Base-by-base conservation (phyloP, 225 moss, liverwort and hornwort genomes). In the Marchantia polymorpha region DNA sequence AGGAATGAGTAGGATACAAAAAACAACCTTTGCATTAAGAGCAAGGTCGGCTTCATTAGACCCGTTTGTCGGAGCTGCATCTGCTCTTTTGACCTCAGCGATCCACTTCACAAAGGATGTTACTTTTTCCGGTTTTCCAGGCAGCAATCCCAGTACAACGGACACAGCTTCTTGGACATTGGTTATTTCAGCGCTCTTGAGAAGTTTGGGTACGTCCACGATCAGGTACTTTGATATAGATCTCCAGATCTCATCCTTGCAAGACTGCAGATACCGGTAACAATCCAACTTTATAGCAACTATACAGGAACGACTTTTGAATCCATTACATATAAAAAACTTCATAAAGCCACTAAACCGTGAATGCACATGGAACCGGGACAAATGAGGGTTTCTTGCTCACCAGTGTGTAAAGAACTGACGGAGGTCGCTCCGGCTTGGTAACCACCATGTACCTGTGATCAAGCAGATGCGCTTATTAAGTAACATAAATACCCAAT, bases 351-450 rank as follows among this genome's bases (percentile, higher is more conserved):
- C 47, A 11, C 17, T 23, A 50, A 22, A 17, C 22, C 20, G 47
- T 50, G 17, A 71, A n/a, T 9, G 20, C 48, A 31, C 20, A 10
- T 20, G 10, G 23, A 0, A 71, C 48, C n/a, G 10, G 22, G 23
- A 23, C n/a, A 19, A 10, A 8, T 22, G 49, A 50, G 10, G 23
- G n/a, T 49, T 27, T 10, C 26, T 27, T 52, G 15, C 83, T 81
- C 29, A 89, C 88, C 83, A 89, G 82, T 61, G 86, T 89, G 78
- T 83, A 89, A 55, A 89, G 86, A 77, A 89, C 84, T 54, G 86
- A 89, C 31, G 83, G 77, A 54, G 27, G 83, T 69, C 86, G 82
- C 14, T 82, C 77, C 49, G 84, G 86, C 75, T 86, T 89, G 52
- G 80, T 77, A 20, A 75, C 53, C 54, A 89, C 31, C 72, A 89